Evolutionary conservation across 2,329 filamentous ascomycete genomes (phyloP).

Genomic region (Cercospora brassicicola): DNA sequence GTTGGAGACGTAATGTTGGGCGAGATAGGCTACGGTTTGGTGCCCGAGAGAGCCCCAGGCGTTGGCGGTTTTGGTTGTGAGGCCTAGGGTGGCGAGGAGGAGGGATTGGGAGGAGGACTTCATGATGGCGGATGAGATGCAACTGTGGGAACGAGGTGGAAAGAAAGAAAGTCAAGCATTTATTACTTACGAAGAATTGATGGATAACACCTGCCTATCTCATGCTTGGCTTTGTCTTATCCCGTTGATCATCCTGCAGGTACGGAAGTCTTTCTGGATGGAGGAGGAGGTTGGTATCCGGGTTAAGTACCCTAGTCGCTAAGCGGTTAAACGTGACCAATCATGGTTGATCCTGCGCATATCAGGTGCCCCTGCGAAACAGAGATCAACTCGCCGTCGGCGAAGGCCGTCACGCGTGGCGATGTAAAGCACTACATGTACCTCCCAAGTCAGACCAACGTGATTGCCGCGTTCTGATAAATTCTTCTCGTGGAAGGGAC

Average conservation of each 20-base stretch:
- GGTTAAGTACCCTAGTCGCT: slow-evolving; percentile 8
- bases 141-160: neutral
- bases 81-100: neutral
- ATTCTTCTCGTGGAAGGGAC: too few relatives aligned
- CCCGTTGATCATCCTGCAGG: slow-evolving; percentile 15
- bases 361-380: neutral
- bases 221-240: slow-evolving; percentile 16
- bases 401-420: slow-evolving; percentile 5
- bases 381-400: slow-evolving; percentile 5
- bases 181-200: slow-evolving; percentile 5
- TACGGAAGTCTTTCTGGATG: slow-evolving; percentile 9
- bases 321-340: slow-evolving; percentile 14
- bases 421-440: neutral
- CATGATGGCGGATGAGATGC: neutral
- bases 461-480: too few relatives aligned
- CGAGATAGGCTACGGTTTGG: slow-evolving; percentile 56
- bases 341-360: neutral
- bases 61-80: neutral
- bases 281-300: slow-evolving; percentile 13
- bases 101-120: neutral
- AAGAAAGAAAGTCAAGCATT: slow-evolving; percentile 4
- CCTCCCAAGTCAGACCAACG: too few relatives aligned
- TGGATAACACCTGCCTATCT: slow-evolving; percentile 16
- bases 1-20: slow-evolving; percentile 50
- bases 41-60: slow-evolving; percentile 59